Conservation (phyloP, 1,284 basidiomycete species). For the Afroboletus lepidellus region DNA sequence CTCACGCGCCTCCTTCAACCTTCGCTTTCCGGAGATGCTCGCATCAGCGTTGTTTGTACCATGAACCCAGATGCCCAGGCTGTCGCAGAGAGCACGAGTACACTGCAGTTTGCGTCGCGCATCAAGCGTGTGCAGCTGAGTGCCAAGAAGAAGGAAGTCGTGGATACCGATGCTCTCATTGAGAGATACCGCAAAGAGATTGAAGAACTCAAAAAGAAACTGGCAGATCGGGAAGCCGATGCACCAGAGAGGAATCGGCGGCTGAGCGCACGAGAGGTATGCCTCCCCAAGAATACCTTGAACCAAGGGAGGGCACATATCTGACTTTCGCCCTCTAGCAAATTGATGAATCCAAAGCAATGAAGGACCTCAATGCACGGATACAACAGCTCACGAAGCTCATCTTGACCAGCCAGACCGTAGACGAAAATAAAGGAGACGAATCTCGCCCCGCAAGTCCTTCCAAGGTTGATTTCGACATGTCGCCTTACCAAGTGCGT, state of each 20-base stretch:
- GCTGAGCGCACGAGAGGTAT: constrained; percentile 68
- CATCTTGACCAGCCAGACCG: constrained; percentile 81
- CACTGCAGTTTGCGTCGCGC: constrained; percentile 84
- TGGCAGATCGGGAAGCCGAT: constrained; percentile 66
- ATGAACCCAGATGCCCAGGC: constrained; percentile 80
- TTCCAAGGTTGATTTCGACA: constrained; percentile 81
- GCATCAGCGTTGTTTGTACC: constrained; percentile 95
- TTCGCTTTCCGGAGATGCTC: constrained; percentile 90
- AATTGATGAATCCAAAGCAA: constrained; percentile 75
- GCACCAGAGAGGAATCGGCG: constrained; percentile 53
- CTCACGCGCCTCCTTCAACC: constrained; percentile 93
- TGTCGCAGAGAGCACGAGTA: constrained; percentile 81
- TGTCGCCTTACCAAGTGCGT: constrained; percentile 75
- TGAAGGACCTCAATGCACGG: constrained; percentile 76
- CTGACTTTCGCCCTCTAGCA: constrained; percentile 42
- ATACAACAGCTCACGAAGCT: constrained; percentile 85
- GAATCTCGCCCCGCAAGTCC: constrained; percentile 77
- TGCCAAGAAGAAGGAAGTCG: constrained; percentile 90
- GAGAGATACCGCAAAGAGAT: constrained; percentile 91
- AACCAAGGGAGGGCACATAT: not conserved
- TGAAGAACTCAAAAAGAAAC: constrained; percentile 72
- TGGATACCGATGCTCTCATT: constrained; percentile 90
- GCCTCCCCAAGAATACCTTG: constrained; percentile 1
- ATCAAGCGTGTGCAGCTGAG: constrained; percentile 84
- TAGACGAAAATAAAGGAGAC: constrained; percentile 65